Evolutionary conservation across 2,329 filamentous ascomycete genomes (phyloP), one percentile per base, ranked within the genome.

Genomic region (Epichloe gansuensis): DNA sequence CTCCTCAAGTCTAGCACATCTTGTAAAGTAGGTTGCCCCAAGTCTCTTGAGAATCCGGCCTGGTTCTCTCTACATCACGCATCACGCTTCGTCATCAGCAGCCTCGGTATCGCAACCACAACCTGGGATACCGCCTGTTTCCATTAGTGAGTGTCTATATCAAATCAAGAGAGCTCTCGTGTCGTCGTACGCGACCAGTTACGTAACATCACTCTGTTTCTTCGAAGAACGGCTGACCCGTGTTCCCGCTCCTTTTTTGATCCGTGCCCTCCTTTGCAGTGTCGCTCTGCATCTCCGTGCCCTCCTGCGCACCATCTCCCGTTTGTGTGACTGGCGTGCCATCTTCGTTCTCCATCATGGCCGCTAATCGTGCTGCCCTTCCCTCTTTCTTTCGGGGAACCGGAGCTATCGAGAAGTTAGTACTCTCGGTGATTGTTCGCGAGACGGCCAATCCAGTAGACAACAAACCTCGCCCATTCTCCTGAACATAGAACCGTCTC

Each of bases 401-500:
- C 5, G 75, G 75, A 12, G 74, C 74, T 74, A 15, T 50, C 12
- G 35, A 9, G 21, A 39, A 3, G 50, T 60, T 52, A 65, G 64
- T 44, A 15, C 42, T 3, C n/a, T 39, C 36, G 36, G 36, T n/a
- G 0, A 31, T 25, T n/a, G 6, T 17, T 17, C 13, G 7, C 21
- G 2, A 13, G 7, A 13, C 12, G 15, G 15, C 21, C 1, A 38
- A 39, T 43, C 38, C 35, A 27, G 21, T 27, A 44, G 31, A 62
- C 73, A 60, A 62, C 73, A 60, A 71, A 87, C 87, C 88, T 75
- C 93, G 87, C 57, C 87, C 89, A 68, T 98, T 98, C 69, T 98
- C 90, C 69, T 98, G 93, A 35, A 98, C 87, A 66, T 98, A 98
- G 68, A 98, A 98, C 54, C 91, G 83, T 57, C 94, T 79, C 58